Conservation (phyloP, 1,284 basidiomycete genomes). For the Trametes polyzona region DNA sequence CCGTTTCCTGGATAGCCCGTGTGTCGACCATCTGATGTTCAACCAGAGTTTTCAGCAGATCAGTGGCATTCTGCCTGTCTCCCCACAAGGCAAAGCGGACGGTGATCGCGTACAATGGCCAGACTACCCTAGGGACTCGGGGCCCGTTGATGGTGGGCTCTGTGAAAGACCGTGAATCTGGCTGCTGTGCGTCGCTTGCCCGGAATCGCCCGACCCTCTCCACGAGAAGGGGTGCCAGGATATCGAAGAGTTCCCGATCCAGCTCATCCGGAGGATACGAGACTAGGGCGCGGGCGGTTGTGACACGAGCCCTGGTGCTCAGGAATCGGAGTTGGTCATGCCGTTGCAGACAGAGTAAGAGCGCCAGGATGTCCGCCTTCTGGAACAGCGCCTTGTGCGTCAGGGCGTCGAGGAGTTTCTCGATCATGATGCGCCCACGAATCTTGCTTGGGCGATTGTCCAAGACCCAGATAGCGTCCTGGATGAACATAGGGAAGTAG, state of each 20-base stretch:
- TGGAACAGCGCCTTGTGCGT: neutral
- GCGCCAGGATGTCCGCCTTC: constrained; percentile 10
- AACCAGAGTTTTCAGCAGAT: constrained; percentile 38
- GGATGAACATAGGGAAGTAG: neutral
- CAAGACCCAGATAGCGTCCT: constrained; percentile 11
- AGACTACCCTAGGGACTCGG: constrained; percentile 16
- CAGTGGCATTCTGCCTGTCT: constrained; percentile 23
- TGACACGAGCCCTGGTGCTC: neutral
- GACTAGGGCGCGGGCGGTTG: neutral
- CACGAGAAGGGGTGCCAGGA: constrained; percentile 9
- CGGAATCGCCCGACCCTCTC: constrained; percentile 1
- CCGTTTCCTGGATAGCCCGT: constrained; percentile 42
- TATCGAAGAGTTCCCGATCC: constrained; percentile 9
- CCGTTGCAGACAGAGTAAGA: constrained; percentile 11
- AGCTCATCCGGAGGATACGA: constrained; percentile 1
- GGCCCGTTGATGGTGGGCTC: neutral
- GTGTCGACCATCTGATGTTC: constrained; percentile 38
- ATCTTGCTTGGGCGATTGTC: neutral
- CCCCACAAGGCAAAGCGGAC: constrained; percentile 18
- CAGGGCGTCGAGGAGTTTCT: constrained; percentile 11
- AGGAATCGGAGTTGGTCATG: constrained; percentile 6
- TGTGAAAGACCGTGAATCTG: too few species aligned
- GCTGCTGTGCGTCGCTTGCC: too few species aligned
- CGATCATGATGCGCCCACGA: constrained; percentile 1
- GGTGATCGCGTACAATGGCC: constrained; percentile 25